These are phyloP conservation scores for Beauveria australis DNA, from an alignment of 2,329 filamentous ascomycete genomes.

Conservation along the genomic window DNA sequence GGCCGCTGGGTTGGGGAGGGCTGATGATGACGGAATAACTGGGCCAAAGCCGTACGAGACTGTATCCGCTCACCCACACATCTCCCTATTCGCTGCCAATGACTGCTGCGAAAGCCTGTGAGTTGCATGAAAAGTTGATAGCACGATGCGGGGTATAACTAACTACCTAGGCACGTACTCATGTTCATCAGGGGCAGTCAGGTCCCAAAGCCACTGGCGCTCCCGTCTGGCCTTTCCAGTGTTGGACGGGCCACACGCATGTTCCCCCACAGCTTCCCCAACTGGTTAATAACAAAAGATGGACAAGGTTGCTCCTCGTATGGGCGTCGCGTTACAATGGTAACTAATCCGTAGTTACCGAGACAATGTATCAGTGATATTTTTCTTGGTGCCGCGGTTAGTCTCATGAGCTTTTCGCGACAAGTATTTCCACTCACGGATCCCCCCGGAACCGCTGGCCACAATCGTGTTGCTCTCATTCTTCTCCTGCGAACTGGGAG, in stretches of 20 bases:
- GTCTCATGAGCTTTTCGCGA: not conserved
- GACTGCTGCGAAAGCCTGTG: not conserved
- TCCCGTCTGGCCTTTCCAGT: not conserved
- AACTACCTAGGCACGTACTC: not conserved
- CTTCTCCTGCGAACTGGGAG: not conserved
- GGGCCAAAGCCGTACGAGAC: conserved; percentile 3
- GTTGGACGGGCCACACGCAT: not conserved
- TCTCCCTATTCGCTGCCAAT: not conserved
- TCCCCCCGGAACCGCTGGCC: not conserved
- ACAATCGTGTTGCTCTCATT: not conserved
- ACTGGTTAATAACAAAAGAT: not conserved
- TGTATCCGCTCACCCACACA: not conserved
- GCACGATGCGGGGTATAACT: not conserved
- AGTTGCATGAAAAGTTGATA: not conserved
- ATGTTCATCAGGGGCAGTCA: not conserved
- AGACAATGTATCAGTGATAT: not conserved
- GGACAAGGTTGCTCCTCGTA: not conserved
- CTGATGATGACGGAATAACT: not conserved
- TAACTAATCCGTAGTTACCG: not conserved
- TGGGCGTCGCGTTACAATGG: not conserved
- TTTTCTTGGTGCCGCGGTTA: not conserved
- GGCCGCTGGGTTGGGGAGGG: not conserved
- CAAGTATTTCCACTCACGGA: not conserved
- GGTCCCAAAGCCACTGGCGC: not conserved
- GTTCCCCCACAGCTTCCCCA: not conserved